phyloP scores from a whole-genome alignment of 139 green algal species.

The Chlamydomonas applanata region DNA sequence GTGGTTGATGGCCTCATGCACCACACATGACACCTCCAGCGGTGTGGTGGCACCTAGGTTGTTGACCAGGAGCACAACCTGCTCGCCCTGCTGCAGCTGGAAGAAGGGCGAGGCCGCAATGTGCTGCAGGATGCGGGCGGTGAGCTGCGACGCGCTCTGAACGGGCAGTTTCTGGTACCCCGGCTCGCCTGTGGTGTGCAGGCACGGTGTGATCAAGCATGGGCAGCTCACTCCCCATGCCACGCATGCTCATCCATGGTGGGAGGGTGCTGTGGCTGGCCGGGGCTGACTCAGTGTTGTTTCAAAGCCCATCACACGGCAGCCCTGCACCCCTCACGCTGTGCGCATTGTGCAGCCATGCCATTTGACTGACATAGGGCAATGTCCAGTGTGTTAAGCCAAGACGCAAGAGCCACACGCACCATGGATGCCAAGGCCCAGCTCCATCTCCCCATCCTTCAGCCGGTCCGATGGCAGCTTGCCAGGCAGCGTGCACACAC shows the following conservation, averaged over 20 bases:
- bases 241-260: too few relatives aligned
- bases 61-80: constrained; percentile 70
- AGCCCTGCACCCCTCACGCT: too few relatives aligned
- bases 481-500: constrained; percentile 70
- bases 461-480: constrained; percentile 40
- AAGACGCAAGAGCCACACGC: not conserved
- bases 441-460: constrained; percentile 61
- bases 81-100: constrained; percentile 6
- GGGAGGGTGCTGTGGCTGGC: too few relatives aligned
- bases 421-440: constrained; percentile 89
- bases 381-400: too few relatives aligned
- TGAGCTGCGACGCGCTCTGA: constrained; percentile 33
- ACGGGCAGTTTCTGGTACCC: constrained; percentile 37
- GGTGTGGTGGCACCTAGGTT: constrained; percentile 65
- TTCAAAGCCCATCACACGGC: too few relatives aligned
- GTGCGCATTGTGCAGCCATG: too few relatives aligned
- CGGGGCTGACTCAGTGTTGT: too few relatives aligned
- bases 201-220: too few relatives aligned
- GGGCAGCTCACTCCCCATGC: too few relatives aligned
- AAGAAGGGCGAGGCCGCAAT: constrained; percentile 23
- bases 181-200: constrained; percentile 65
- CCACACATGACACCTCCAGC: not conserved
- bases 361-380: too few relatives aligned
- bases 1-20: not conserved
- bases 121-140: constrained; percentile 36